Conservation (phyloP, 2,329 filamentous ascomycete species). For the Penicillium sp. region DNA sequence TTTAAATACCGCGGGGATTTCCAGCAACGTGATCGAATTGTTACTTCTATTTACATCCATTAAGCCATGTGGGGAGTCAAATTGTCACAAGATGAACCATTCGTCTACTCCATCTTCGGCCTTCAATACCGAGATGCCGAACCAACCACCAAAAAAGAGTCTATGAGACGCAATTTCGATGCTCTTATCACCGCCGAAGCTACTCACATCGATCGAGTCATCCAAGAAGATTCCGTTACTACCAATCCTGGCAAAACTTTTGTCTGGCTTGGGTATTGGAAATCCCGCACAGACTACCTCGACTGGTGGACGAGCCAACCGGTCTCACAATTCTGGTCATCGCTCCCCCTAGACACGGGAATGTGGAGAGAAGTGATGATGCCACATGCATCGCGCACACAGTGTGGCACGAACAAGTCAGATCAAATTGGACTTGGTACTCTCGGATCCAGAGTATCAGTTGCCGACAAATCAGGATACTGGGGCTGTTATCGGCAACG, state of each 20-base stretch:
- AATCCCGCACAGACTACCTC: slow-evolving; percentile 2
- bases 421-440: slow-evolving; percentile 5
- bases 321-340: slow-evolving; percentile 14
- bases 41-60: not conserved
- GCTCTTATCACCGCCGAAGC: slow-evolving; percentile 4
- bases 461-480: slow-evolving; percentile 14
- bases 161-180: slow-evolving; percentile 1
- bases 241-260: slow-evolving; percentile 19
- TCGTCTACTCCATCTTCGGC: slow-evolving; percentile 14
- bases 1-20: not conserved
- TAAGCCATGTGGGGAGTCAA: slow-evolving; percentile 3
- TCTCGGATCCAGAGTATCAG: slow-evolving; percentile 1
- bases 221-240: slow-evolving; percentile 4
- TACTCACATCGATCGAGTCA: slow-evolving; percentile 6
- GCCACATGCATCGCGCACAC: slow-evolving; percentile 7
- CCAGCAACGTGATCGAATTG: no score
- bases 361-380: slow-evolving; percentile 20
- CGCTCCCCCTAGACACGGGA: slow-evolving; percentile 9
- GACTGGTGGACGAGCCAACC: slow-evolving; percentile 13
- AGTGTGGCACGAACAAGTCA: slow-evolving; percentile 12
- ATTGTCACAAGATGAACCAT: slow-evolving; percentile 1
- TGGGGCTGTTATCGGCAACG: slow-evolving; percentile 20
- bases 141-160: not conserved
- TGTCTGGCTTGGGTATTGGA: slow-evolving; percentile 20
- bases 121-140: slow-evolving; percentile 4